Evolutionary conservation across 768 basidiomycete species (phyloP).

Genomic region (Tubosaeta brunneosetosa): DNA sequence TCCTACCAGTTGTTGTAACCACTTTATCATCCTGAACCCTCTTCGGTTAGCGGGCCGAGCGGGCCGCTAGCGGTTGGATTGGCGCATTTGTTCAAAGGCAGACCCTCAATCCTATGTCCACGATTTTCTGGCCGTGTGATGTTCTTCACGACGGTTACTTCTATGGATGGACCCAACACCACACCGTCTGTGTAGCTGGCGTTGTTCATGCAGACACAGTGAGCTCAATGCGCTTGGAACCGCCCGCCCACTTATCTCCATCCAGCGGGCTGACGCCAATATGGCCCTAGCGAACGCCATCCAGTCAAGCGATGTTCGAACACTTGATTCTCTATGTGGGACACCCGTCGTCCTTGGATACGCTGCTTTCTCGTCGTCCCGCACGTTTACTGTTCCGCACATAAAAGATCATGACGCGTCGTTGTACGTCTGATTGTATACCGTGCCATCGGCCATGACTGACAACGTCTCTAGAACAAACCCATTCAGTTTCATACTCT

Average conservation of each 20-base stretch:
- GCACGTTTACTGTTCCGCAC: slow-evolving; percentile 19
- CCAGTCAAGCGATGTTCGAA: slow-evolving; percentile 17
- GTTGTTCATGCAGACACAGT: slow-evolving; percentile 37
- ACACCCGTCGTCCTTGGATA: slow-evolving; percentile 29
- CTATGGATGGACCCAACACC: slow-evolving; percentile 54
- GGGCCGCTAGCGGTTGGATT: neutral
- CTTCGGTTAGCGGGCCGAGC: neutral
- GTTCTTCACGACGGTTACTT: slow-evolving; percentile 43
- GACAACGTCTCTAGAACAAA: slow-evolving; percentile 7
- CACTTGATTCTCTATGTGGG: slow-evolving; percentile 14
- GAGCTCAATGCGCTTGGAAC: slow-evolving; percentile 3
- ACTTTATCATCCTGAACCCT: neutral
- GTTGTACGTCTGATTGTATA: slow-evolving; percentile 9
- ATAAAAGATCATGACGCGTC: slow-evolving; percentile 31
- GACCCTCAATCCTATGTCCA: slow-evolving; percentile 25
- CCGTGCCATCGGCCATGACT: slow-evolving; percentile 3
- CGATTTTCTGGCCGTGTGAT: slow-evolving; percentile 58
- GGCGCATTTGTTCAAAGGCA: neutral
- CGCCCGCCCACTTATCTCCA: slow-evolving; percentile 1
- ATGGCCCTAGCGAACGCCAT: slow-evolving; percentile 5
- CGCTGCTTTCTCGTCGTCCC: slow-evolving; percentile 17
- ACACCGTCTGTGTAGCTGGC: slow-evolving; percentile 47
- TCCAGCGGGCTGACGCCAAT: slow-evolving; percentile 16
- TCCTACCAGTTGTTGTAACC: neutral
- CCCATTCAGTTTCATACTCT: slow-evolving; percentile 40